Evolutionary conservation across 148 eudicot species (phyloP).

Genomic region (Vaccinium macrocarpon): DNA sequence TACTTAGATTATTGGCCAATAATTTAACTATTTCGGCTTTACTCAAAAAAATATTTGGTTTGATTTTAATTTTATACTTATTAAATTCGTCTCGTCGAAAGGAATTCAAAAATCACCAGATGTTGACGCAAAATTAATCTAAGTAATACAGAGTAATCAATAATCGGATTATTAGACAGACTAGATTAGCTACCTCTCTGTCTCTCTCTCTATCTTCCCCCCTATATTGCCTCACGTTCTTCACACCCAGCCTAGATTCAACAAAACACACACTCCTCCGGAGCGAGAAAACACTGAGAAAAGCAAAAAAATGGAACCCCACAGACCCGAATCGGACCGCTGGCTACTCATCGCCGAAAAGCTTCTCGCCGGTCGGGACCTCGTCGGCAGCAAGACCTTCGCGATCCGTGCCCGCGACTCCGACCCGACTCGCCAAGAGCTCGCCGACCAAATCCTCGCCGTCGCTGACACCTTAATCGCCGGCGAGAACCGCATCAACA

Average conservation of each 20-base stretch:
- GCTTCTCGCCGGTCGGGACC: constrained; percentile 63
- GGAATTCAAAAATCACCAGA: too few relatives aligned
- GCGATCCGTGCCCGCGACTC: constrained; percentile 84
- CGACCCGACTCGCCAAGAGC: constrained; percentile 55
- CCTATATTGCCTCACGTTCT: neutral
- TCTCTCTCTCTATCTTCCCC: neutral
- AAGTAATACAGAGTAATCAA: too few relatives aligned
- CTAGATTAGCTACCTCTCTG: too few relatives aligned
- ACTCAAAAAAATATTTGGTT: too few relatives aligned
- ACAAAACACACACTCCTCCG: neutral
- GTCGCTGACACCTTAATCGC: constrained; percentile 73
- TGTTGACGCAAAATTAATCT: too few relatives aligned
- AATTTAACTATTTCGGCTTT: too few relatives aligned
- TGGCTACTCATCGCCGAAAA: constrained; percentile 81
- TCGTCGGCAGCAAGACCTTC: constrained; percentile 70
- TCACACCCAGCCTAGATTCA: neutral
- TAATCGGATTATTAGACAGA: too few relatives aligned
- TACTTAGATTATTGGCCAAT: too few relatives aligned
- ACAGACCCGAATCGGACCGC: constrained; percentile 69
- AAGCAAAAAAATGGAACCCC: constrained; percentile 16
- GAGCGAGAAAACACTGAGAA: too few relatives aligned
- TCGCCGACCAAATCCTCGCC: constrained; percentile 74
- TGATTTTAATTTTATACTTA: too few relatives aligned
- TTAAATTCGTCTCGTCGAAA: too few relatives aligned
- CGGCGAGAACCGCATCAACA: constrained; percentile 53